phyloP scores from a whole-genome alignment of 345 rosid genomes.

The Carallia pectinifolia region DNA sequence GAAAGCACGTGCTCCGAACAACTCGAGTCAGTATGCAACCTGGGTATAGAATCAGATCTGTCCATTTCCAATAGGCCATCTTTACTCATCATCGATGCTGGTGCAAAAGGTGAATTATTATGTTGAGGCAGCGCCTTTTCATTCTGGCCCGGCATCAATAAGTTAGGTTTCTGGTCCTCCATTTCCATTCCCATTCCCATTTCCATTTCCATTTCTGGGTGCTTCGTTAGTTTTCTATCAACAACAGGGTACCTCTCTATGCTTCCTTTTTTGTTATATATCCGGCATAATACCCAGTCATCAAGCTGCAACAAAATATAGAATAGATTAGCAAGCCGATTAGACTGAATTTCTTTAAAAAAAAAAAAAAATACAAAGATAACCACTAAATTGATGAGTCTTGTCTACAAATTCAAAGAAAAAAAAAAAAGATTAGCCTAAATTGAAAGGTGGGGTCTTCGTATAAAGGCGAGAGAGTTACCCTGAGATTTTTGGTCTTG shows the following conservation, averaged over 20 bases:
- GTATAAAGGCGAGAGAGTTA: too few relatives aligned
- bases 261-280: slow-evolving; percentile 82
- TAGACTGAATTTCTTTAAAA: not conserved
- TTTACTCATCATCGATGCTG: too few relatives aligned
- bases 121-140: slow-evolving; percentile 3
- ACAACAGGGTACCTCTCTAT: slow-evolving; percentile 43
- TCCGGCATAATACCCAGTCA: slow-evolving; percentile 81
- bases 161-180: slow-evolving; percentile 43
- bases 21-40: slow-evolving; percentile 59
- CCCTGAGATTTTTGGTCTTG: slow-evolving; percentile 60
- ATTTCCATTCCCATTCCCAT: too few relatives aligned
- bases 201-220: slow-evolving; percentile 10
- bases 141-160: slow-evolving; percentile 7
- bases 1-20: slow-evolving; percentile 67
- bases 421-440: too few relatives aligned
- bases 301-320: slow-evolving; percentile 54
- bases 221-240: slow-evolving; percentile 20
- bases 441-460: too few relatives aligned
- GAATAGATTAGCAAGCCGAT: not conserved
- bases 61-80: slow-evolving; percentile 29
- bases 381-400: slow-evolving; percentile 1
- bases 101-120: not conserved
- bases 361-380: not conserved
- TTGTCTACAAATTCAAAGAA: too few relatives aligned
- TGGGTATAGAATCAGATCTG: slow-evolving; percentile 52